Base-by-base conservation (phyloP, 2,329 filamentous ascomycete species). In the Erysiphe neolycopersici region DNA sequence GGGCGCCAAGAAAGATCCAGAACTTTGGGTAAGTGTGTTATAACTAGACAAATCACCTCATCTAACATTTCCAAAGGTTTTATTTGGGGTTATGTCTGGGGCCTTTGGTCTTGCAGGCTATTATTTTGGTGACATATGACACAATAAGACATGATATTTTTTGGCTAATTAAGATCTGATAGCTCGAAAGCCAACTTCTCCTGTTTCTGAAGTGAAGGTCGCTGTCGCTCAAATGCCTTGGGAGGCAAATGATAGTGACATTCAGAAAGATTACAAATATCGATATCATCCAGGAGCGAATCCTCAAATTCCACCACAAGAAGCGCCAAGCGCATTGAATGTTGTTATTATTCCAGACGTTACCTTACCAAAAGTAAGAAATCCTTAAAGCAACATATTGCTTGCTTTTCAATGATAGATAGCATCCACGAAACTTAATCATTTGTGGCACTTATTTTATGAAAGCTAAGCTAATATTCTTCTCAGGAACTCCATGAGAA, bases 301-400 rank as follows among this genome's bases (percentile, higher is more conserved):
- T 64, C 63, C 69, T 58, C 75, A 58, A 62, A 68, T 76, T 58
- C 64, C 72, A 48, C 79, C 80, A 60, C 83, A 78, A 67, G 82
- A 94, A 57, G 89, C 89, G 48, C 89, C 89, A 52, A 92, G 82
- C 62, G 89, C 89, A 50, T 66, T 98, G 64, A 93, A 98, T 70
- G 80, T 79, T 51, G 85, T 94, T 54, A 77, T 98, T 59, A 69
- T 98, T 44, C 89, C 89, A 56, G 79, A 92, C 58, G 85, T 98
- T 58, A 89, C 78, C 58, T 68, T 95, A 53, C 85, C 89, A 58
- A 84, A 79, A 76, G 80, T 84, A 67, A 50, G 68, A 36, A 41
- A 35, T 12, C 18, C 19, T 30, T 18, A 56, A 33, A 30, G 17
- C 12, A 26, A 26, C 22, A 26, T 14, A 4, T 19, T 4, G 8